Conservation (phyloP, 2,329 filamentous ascomycete genomes). For the Exserohilum rostratum region DNA sequence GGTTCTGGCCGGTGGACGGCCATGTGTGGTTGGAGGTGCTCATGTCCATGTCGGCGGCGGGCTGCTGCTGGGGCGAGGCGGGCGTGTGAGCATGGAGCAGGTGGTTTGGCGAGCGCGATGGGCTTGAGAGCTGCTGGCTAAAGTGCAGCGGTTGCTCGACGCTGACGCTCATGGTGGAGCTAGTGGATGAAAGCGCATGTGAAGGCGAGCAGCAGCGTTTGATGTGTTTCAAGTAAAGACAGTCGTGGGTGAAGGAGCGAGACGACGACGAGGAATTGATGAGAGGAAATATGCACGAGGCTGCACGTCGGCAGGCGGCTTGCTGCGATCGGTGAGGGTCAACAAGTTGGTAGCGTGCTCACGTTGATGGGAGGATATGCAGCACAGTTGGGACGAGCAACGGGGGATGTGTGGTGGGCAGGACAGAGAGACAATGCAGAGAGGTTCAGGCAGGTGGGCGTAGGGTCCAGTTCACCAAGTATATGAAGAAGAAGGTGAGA, state of each 20-base stretch:
- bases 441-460: background rate
- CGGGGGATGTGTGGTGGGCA: background rate
- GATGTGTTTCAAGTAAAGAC: background rate
- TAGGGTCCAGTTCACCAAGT: too few relatives aligned
- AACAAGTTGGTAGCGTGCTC: constrained; percentile 7
- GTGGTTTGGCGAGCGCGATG: constrained; percentile 39
- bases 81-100: constrained; percentile 34
- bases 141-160: constrained; percentile 49
- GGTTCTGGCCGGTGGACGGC: constrained; percentile 41
- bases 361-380: background rate
- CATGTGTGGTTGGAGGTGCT: constrained; percentile 41
- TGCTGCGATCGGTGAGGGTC: constrained; percentile 13
- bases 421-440: too few relatives aligned
- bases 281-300: constrained; percentile 16
- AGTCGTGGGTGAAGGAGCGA: constrained; percentile 8
- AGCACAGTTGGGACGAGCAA: background rate
- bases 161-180: constrained; percentile 48
- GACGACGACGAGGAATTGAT: background rate
- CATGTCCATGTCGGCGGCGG: constrained; percentile 40
- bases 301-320: constrained; percentile 10
- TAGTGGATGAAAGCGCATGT: constrained; percentile 17
- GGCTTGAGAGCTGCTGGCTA: constrained; percentile 41
- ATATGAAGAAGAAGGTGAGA: constrained; percentile 1
- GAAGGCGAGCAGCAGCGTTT: constrained; percentile 10
- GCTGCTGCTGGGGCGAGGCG: constrained; percentile 17